These are phyloP conservation scores for Gossypium gossypioides DNA, from an alignment of 441 rosid genomes.

Conservation along the genomic window DNA sequence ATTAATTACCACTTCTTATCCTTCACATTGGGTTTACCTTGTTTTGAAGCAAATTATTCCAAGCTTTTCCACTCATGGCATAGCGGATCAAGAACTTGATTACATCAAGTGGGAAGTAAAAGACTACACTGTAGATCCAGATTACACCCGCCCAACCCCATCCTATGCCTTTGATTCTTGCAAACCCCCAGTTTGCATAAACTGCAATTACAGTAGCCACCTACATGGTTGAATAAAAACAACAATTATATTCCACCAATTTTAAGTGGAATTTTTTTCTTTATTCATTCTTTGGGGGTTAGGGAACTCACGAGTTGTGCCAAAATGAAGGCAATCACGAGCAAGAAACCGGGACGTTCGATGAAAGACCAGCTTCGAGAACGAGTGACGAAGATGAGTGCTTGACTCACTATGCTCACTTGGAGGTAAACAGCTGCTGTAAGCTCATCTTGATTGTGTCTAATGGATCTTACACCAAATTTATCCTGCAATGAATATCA, in stretches of 20 bases:
- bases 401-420: slow-evolving; percentile 66
- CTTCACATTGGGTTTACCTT: slow-evolving; percentile 24
- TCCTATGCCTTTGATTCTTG: slow-evolving; percentile 48
- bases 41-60: slow-evolving; percentile 48
- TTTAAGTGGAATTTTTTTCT: neutral
- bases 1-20: neutral
- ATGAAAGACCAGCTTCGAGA: slow-evolving; percentile 68
- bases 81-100: slow-evolving; percentile 48
- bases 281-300: neutral
- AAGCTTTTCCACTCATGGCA: slow-evolving; percentile 43
- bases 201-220: slow-evolving; percentile 54
- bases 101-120: slow-evolving; percentile 40
- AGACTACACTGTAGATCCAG: slow-evolving; percentile 48
- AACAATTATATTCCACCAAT: neutral
- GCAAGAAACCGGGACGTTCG: slow-evolving; percentile 63
- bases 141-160: slow-evolving; percentile 76
- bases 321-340: slow-evolving; percentile 36
- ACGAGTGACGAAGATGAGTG: slow-evolving; percentile 65
- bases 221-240: slow-evolving; percentile 16
- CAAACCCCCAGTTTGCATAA: slow-evolving; percentile 49
- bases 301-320: slow-evolving; percentile 48
- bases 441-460: slow-evolving; percentile 30
- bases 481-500: slow-evolving; percentile 30
- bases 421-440: slow-evolving; percentile 59
- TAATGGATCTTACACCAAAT: slow-evolving; percentile 49